phyloP scores from a whole-genome alignment of 2,329 filamentous ascomycete species.

The Diaporthe eres region DNA sequence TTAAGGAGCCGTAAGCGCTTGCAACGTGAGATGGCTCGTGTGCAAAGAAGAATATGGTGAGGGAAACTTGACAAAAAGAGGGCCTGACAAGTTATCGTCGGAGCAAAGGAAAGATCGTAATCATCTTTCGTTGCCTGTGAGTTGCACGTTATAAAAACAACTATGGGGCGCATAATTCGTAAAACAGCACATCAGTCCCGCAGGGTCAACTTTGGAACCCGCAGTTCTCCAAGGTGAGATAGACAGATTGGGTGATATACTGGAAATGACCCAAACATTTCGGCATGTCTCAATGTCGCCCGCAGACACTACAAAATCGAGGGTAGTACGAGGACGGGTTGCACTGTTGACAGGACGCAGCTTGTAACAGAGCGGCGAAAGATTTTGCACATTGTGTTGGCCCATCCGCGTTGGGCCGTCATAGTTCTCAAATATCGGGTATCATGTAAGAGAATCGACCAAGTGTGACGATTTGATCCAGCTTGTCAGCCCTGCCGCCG shows the following conservation, averaged over 20 bases:
- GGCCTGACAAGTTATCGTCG: neutral
- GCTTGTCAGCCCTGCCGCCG: conserved; percentile 1
- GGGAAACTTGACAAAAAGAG: neutral
- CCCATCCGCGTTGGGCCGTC: neutral
- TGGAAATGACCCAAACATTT: neutral
- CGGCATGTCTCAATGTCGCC: neutral
- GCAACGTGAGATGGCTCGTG: neutral
- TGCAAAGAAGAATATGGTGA: neutral
- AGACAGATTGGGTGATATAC: neutral
- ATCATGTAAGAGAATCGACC: conserved; percentile 32
- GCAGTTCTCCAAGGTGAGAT: neutral
- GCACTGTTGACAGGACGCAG: neutral
- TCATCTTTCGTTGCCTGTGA: neutral
- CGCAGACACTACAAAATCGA: neutral
- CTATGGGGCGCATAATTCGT: neutral
- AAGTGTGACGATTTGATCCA: neutral
- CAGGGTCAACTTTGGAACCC: neutral
- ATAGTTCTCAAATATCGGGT: conserved; percentile 23
- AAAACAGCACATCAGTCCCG: too few relatives aligned
- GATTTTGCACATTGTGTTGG: neutral
- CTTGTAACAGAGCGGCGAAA: neutral
- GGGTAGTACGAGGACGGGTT: neutral
- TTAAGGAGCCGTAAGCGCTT: neutral
- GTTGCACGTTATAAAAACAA: neutral
- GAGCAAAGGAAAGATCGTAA: neutral